Conservation (phyloP, 352 stramenopile genomes). For the Phytophthora rubi region DNA sequence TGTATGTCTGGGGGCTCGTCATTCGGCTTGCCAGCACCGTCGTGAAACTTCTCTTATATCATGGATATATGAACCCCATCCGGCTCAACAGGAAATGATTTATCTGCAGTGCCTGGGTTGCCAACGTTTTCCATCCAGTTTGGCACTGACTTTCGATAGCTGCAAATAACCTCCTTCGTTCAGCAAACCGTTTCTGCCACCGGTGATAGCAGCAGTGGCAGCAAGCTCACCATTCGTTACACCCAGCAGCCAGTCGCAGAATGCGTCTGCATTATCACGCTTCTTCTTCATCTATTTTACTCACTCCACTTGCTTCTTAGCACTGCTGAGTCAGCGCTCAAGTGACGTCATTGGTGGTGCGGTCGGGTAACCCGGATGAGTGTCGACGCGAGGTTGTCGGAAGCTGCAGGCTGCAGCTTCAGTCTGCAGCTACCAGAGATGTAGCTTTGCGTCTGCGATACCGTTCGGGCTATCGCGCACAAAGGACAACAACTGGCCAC, state of each 20-base stretch:
- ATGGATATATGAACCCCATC: not conserved
- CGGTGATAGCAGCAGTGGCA: not conserved
- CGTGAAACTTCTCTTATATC: not conserved
- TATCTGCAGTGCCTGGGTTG: not conserved
- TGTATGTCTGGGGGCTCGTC: not conserved
- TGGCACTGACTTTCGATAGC: too few species aligned
- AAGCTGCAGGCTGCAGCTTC: slow-evolving; percentile 37
- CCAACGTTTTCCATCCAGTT: not conserved
- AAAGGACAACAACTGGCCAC: slow-evolving; percentile 33
- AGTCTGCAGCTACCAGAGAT: slow-evolving; percentile 30
- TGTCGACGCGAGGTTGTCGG: slow-evolving; percentile 20
- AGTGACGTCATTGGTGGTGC: slow-evolving; percentile 2
- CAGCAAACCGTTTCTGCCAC: not conserved
- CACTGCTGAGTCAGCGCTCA: too few species aligned
- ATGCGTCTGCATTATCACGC: too few species aligned
- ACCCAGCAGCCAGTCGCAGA: too few species aligned
- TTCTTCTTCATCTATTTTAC: too few species aligned
- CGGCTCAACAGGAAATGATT: not conserved
- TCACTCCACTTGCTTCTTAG: too few species aligned
- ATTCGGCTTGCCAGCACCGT: not conserved
- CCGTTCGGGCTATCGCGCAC: slow-evolving; percentile 65
- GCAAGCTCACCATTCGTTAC: too few species aligned
- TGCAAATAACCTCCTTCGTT: not conserved
- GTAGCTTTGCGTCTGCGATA: slow-evolving; percentile 64
- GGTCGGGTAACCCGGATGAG: slow-evolving; percentile 25